Evolutionary conservation across 495 filamentous ascomycete species (phyloP).

Genomic region (Glonium stellatum): DNA sequence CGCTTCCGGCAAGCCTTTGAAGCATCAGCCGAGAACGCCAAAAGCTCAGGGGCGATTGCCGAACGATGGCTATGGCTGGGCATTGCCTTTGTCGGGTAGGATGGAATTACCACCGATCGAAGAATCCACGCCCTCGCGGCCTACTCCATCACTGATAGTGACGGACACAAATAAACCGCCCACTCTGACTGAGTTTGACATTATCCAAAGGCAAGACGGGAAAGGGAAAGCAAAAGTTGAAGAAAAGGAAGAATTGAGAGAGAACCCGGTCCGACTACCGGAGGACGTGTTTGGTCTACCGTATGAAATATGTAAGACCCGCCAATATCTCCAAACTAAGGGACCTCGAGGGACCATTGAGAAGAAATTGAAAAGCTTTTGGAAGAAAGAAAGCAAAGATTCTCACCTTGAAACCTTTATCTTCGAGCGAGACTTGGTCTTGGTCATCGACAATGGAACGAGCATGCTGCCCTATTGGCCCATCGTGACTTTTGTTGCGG

Average conservation of each 20-base stretch:
- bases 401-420: constrained; percentile 14
- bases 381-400: constrained; percentile 3
- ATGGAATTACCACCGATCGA: neutral
- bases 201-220: no score
- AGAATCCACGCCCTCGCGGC: neutral
- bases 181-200: no score
- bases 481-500: constrained; percentile 22
- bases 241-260: no score
- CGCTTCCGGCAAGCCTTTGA: neutral
- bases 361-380: neutral
- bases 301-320: neutral
- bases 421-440: constrained; percentile 23
- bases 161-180: no score
- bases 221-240: no score
- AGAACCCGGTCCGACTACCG: no score
- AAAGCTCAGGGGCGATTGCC: no score
- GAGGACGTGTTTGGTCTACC: no score
- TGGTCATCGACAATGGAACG: constrained; percentile 28
- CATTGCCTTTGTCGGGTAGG: neutral
- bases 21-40: no score
- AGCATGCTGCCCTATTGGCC: constrained; percentile 27
- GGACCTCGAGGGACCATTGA: neutral
- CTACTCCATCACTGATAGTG: no score
- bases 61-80: no score
- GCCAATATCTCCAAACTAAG: neutral